Evolutionary conservation across 164 flowering plant species (phyloP).

Genomic region (Dillenia turbinata): DNA sequence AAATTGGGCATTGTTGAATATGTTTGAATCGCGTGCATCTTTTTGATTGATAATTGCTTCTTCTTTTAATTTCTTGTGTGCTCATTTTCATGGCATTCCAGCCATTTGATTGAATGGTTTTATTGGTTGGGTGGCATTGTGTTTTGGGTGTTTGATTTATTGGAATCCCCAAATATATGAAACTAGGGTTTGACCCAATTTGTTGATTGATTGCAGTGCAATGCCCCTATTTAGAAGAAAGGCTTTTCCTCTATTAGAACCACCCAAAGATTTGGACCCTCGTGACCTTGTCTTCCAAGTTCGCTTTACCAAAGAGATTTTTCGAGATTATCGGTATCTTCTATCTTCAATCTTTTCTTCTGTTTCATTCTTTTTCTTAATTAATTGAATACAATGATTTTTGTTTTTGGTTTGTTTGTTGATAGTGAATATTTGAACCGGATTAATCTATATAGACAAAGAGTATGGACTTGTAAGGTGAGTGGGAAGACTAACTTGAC

Average conservation of each 20-base stretch:
- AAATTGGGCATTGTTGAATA: too few relatives aligned
- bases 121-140: too few relatives aligned
- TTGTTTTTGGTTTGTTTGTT: not conserved
- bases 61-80: too few relatives aligned
- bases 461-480: constrained; percentile 85
- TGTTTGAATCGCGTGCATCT: too few relatives aligned
- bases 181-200: not conserved
- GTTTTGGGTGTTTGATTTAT: too few relatives aligned
- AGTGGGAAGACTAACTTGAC: constrained; percentile 84
- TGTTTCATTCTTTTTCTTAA: not conserved
- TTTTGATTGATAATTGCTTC: too few relatives aligned
- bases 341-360: constrained; percentile 3
- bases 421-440: constrained; percentile 71
- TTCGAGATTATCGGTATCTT: constrained; percentile 83
- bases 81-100: too few relatives aligned
- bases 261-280: constrained; percentile 70
- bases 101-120: too few relatives aligned
- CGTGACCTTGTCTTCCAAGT: constrained; percentile 78
- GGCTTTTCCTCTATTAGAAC: constrained; percentile 52
- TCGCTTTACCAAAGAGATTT: constrained; percentile 91
- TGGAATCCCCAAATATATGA: too few relatives aligned
- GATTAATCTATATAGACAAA: constrained; percentile 71
- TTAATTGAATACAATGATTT: not conserved
- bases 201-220: constrained; percentile 11
- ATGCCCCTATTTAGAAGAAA: constrained; percentile 82